These are phyloP conservation scores for Ceriops zippeliana DNA, from an alignment of 345 rosid species.

Conservation along the genomic window DNA sequence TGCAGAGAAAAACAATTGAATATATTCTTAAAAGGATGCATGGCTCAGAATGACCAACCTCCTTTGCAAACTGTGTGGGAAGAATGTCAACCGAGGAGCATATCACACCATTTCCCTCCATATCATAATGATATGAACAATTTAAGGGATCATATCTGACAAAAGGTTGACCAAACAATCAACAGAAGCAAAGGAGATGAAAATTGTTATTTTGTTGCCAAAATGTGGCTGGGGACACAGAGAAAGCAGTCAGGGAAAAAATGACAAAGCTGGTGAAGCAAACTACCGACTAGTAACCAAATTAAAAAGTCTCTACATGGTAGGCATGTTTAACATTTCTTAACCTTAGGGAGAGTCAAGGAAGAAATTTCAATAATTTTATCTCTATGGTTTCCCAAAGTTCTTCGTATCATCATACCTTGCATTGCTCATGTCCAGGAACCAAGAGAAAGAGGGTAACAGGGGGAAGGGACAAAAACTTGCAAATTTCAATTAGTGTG, in stretches of 20 bases:
- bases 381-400: too few species aligned
- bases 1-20: neutral
- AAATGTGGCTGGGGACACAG: neutral
- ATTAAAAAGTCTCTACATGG: too few species aligned
- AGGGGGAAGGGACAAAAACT: too few species aligned
- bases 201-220: neutral
- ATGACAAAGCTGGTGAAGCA: neutral
- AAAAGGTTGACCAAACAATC: conserved; percentile 5
- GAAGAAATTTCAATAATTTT: too few species aligned
- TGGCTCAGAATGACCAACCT: conserved; percentile 40
- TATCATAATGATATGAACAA: conserved; percentile 59
- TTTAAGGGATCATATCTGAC: conserved; percentile 60
- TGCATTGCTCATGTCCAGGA: too few species aligned
- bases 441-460: too few species aligned
- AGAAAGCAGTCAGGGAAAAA: neutral
- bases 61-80: conserved; percentile 96
- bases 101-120: conserved; percentile 81
- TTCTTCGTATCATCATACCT: too few species aligned
- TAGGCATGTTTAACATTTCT: too few species aligned
- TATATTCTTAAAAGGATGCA: conserved; percentile 3
- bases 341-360: too few species aligned
- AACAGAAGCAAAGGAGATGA: neutral
- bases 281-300: too few species aligned
- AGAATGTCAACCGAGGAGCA: conserved; percentile 83
- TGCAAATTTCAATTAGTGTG: too few species aligned